A percentile compares a stretch with the other conserved stretches of the same genome.
These are phyloP conservation scores for Irpex sp. DNA, from an alignment of 1,284 basidiomycete species.

Conservation along the genomic window DNA sequence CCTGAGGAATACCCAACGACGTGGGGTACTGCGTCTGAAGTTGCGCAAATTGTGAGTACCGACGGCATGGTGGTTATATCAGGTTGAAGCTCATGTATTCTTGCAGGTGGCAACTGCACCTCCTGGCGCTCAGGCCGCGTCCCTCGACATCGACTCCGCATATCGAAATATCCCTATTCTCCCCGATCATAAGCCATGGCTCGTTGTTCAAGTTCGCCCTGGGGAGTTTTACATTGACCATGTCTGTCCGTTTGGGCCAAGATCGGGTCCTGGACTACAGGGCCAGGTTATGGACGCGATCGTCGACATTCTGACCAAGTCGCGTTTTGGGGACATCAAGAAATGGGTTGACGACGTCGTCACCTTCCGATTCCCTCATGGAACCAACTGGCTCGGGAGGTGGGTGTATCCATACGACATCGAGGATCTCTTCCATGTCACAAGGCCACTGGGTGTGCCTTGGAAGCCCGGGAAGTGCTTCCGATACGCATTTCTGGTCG, in stretches of 20 bases:
- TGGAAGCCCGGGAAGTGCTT: slow-evolving; percentile 16
- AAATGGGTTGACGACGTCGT: not conserved
- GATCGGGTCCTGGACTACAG: slow-evolving; percentile 23
- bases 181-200: not conserved
- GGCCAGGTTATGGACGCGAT: slow-evolving; percentile 27
- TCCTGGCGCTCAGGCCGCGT: slow-evolving; percentile 26
- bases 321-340: not conserved
- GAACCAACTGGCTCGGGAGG: slow-evolving; percentile 15
- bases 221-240: slow-evolving; percentile 25
- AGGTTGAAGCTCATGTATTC: not conserved
- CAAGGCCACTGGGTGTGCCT: slow-evolving; percentile 15
- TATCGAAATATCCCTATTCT: slow-evolving; percentile 26
- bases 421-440: slow-evolving; percentile 15
- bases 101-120: slow-evolving; percentile 27
- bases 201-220: slow-evolving; percentile 20
- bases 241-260: slow-evolving; percentile 25
- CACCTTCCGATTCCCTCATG: not conserved
- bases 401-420: slow-evolving; percentile 13
- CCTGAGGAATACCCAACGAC: slow-evolving; percentile 26
- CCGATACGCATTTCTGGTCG: slow-evolving; percentile 5
- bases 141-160: slow-evolving; percentile 27
- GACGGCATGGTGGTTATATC: not conserved
- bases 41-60: slow-evolving; percentile 27
- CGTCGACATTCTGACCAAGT: slow-evolving; percentile 21
- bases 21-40: slow-evolving; percentile 22